phyloP scores from a whole-genome alignment of 306 rosid genomes.

The Carpinus viminea region DNA sequence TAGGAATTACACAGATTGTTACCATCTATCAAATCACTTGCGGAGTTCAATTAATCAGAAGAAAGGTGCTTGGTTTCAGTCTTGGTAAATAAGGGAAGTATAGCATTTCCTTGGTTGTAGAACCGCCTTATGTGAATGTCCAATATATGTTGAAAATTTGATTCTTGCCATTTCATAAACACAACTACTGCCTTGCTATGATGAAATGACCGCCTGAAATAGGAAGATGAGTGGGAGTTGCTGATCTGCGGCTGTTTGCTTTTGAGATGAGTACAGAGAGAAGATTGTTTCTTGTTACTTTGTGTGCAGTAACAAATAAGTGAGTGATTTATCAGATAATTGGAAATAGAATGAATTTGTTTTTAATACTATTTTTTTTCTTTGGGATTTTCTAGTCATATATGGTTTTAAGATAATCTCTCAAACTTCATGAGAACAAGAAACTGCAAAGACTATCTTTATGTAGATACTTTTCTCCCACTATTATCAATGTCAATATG shows the following conservation, averaged over 20 bases:
- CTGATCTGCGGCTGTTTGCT: conserved; percentile 42
- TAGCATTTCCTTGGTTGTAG: conserved; percentile 27
- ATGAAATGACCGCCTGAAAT: conserved; percentile 34
- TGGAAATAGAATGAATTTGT: conserved; percentile 47
- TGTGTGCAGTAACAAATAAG: conserved; percentile 59
- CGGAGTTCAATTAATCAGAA: conserved; percentile 36
- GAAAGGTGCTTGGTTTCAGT: conserved; percentile 48
- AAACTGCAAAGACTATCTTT: not conserved
- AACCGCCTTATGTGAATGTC: conserved; percentile 30
- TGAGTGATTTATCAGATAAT: conserved; percentile 49
- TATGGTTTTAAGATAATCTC: conserved; percentile 30
- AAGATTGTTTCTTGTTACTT: conserved; percentile 50
- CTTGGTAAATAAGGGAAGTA: conserved; percentile 58
- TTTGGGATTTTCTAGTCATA: conserved; percentile 21
- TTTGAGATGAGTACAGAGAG: conserved; percentile 38
- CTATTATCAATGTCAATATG: not conserved
- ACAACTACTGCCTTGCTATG: conserved; percentile 23
- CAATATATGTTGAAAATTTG: conserved; percentile 49
- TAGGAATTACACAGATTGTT: conserved; percentile 66
- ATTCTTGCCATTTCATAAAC: conserved; percentile 37
- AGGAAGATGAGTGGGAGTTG: conserved; percentile 54
- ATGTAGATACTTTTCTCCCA: not conserved
- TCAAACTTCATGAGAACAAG: not conserved
- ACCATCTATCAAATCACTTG: conserved; percentile 44
- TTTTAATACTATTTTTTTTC: conserved; percentile 17